Evolutionary conservation across 768 basidiomycete genomes (phyloP), one percentile per base, ranked within the genome.

Genomic region (Kwoniella heveanensis): DNA sequence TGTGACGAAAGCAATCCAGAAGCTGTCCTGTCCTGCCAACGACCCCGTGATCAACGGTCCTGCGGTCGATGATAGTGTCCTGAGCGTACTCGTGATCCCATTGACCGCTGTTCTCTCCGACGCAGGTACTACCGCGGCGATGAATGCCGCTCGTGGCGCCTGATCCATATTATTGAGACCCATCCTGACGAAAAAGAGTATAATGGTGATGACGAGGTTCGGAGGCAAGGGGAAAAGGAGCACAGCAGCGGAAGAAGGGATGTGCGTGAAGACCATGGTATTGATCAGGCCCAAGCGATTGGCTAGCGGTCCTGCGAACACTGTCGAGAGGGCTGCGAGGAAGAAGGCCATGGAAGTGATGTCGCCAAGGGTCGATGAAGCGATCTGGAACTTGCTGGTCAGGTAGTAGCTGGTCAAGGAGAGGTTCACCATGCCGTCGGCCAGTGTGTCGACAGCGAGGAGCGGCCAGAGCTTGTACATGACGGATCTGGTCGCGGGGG

Each of bases 261-360:
- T 32, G 54, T 76, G 74, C 6, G 74, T 73, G 68, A 74, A 74
- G 1, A 68, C 72, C 72, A 74, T 74, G 22, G 72, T 74, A n/a
- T 71, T 71, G 64, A 74, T 62, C 8, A 67, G 47, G 1, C 74
- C 74, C 30, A 76, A 25, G 26, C 57, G 69, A 44, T 69, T 67
- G 15, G 74, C 67, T 1, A 76, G 61, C 1, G 72, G 65, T 2
- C 64, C 74, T 4, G 74, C 69, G 50, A 71, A 63, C 22, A 76
- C 57, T 29, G 62, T 73, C 6, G 72, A 73, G 13, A 60, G 27
- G 4, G 69, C 74, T 8, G 69, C 57, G n/a, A 73, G 67, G 46
- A 76, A 57, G 32, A 64, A 73, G 10, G 74, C 67, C 37, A 66
- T 62, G 37, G 59, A 69, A 25, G 66, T 69, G 54, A 69, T 71